Evolutionary conservation across 2,329 filamentous ascomycete genomes (phyloP), one percentile per base, ranked within the genome.

Genomic region (Colletotrichum godetiae): DNA sequence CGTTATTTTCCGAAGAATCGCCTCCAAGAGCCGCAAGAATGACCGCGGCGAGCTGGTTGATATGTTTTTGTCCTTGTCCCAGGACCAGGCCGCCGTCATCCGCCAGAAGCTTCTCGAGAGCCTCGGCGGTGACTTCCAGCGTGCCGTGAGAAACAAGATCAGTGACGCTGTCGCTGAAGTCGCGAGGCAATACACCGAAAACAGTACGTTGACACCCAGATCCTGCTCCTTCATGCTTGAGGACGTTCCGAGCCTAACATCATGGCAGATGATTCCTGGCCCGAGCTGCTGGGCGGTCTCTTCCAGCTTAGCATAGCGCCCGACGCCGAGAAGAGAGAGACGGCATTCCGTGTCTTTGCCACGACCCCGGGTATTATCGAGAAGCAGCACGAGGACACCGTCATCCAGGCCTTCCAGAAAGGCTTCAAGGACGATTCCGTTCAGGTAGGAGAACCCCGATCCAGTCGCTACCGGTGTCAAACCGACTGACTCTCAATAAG

Each of bases 161-260:
- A 97, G 95, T 78, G 97, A 99, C 84, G 95, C 96, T n/a, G 94
- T 98, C 75, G 97, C 97, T 29, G 97, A 99, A 84, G 89, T 99
- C 74, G 97, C 96, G 57, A 92, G 97, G 79, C 95, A 99, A 85
- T 98, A 98, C 84, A 93, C 94, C 57, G 97, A 98, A 79, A 95
- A 93, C 79, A 92, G 95, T 97, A 88, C 82, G 92, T 86, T 69
- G 46, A 22, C 79, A 53, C 66, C 52, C 24, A 46, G 31, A 37
- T 52, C 15, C 12, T 22, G n/a, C 37, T 31, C 12, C 37, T 52
- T 22, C 31, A 29, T 29, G 33, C 27, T 29, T 29, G 19, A 13
- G 33, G 35, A 49, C 35, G 37, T 27, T 37, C 33, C 52, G 37
- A 60, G 55, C 46, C 67, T 68, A 58, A 66, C 62, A 66, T 15